Conservation (phyloP, 1,139 yeast genomes). For the Pneumocystis jirovecii region DNA sequence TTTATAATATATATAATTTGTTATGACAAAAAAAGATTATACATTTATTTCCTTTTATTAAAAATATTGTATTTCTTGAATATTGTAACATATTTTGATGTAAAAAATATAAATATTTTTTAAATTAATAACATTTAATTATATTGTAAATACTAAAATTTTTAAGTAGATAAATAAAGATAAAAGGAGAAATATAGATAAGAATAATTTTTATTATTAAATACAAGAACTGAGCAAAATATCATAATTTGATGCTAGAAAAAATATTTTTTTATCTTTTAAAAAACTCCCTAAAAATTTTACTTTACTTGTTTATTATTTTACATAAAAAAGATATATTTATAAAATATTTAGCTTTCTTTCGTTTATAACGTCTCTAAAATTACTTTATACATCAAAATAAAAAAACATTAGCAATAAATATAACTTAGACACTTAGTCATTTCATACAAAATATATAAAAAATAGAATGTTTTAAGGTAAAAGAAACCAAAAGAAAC, state of each 20-base stretch:
- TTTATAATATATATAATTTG: too few relatives aligned
- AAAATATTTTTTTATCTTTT: neutral
- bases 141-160: neutral
- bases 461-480: neutral
- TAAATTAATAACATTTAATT: too few relatives aligned
- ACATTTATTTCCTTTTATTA: neutral
- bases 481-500: too few relatives aligned
- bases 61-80: too few relatives aligned
- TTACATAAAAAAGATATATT: neutral
- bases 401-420: neutral
- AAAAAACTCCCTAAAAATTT: neutral
- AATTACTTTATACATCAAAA: too few relatives aligned
- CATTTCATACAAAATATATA: too few relatives aligned
- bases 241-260: neutral
- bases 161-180: neutral
- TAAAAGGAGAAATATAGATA: neutral
- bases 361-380: too few relatives aligned
- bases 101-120: too few relatives aligned
- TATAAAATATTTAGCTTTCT: too few relatives aligned
- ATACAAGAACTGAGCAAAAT: neutral
- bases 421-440: neutral
- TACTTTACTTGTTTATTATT: neutral
- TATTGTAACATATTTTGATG: too few relatives aligned
- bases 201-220: neutral
- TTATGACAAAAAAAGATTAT: too few relatives aligned